Evolutionary conservation across 768 basidiomycete genomes (phyloP), one percentile per base, ranked within the genome.

Genomic region (Trametes meyenii): DNA sequence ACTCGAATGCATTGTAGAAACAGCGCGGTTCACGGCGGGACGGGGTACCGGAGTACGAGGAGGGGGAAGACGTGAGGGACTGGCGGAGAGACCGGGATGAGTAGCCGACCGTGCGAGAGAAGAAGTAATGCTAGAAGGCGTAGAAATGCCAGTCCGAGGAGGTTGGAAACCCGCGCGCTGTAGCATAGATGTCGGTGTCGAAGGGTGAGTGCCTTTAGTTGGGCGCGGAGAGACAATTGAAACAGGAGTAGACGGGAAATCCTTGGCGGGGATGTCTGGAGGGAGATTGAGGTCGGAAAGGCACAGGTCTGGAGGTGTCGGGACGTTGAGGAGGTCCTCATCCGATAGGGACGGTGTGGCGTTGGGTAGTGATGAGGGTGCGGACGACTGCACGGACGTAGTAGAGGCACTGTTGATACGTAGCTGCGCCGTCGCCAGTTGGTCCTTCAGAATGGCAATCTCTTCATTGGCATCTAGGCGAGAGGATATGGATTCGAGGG

Each of bases 401-500:
- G 58, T 43, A 3, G 62, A 64, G 23, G 52, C 29, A 21, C 55
- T 56, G 33, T 55, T 50, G 2, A 39, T 58, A 72, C 55, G 76
- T 69, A 54, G 70, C 70, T 58, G 76, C 43, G 76, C 75, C 24
- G 76, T 70, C 46, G 78, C 71, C 19, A 93, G 72, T 67, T 92
- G 91, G 66, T 94, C 90, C 72, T 84, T 88, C 58, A 96, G 78
- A 55, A 95, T 90, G 19, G 86, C 83, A 26, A 94, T 83, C 74
- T 97, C 95, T 52, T 87, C 88, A 63, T 86, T 90, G 55, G 92
- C 85, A 77, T 96, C 95, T 96, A 67, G 48, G 50, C 71, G 62
- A 61, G 50, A 26, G 33, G 11, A 42, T 40, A 33, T 21, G 63
- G 42, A 53, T 60, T 33, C 29, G 26, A 55, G 48, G 38, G 33